Base-by-base conservation (phyloP, 1,139 yeast species). In the Sugiyamaella neomexicana region DNA sequence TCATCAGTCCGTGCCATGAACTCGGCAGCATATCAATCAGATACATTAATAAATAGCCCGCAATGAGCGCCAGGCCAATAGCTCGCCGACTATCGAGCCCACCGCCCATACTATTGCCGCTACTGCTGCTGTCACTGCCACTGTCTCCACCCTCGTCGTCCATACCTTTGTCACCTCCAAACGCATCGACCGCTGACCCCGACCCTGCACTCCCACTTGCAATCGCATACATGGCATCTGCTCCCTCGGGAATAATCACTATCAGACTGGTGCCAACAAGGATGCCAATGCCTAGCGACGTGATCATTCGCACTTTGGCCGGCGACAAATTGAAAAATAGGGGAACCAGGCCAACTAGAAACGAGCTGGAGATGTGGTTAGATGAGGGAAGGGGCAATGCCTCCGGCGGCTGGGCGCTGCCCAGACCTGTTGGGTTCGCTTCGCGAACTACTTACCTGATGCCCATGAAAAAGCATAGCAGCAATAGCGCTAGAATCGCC, bases 181-280 rank as follows among this genome's bases (percentile, higher is more conserved):
- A 39, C n/a, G 50, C 44, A 46, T 46, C 50, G 23, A 48, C 47
- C 8, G 46, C 45, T 5, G 51, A 47, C 38, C 45, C 58, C n/a
- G 31, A 10, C 13, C 38, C 37, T 25, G 53, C 47, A 12, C 60
- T 57, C n/a, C 70, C 52, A 25, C 5, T 41, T 43, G 40, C 38
- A 13, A 54, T 66, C 10, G 68, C 64, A 53, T 72, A 74, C 52
- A 80, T 65, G 2, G 78, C 75, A 60, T 79, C 82, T 36, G 82
- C 73, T 5, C 90, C 90, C 67, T 86, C 93, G 0, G 93, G 93
- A 16, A 86, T 75, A 23, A 85, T 81, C 20, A 86, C 75, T n/a
- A 82, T 75, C 53, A 85, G 67, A 0, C 87, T 77, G 0, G 90
- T 81, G 2, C 89, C 85, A 4, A 85, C 72, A 48, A 86, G 73